phyloP scores from a whole-genome alignment of 257 asterid species.

The Asclepias syriaca region DNA sequence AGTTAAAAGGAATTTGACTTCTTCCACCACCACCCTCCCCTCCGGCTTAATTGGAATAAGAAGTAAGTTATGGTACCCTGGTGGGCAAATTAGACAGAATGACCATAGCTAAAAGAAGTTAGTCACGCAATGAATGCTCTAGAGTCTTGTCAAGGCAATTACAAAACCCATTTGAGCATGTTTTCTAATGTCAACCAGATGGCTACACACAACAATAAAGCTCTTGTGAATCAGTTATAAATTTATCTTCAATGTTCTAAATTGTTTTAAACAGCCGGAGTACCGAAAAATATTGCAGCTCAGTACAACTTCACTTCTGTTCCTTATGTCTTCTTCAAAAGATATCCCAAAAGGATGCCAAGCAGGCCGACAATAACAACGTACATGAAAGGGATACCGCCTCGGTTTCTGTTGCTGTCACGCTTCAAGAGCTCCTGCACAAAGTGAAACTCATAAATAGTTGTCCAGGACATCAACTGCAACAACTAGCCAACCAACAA shows the following conservation, averaged over 20 bases:
- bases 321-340: constrained; percentile 59
- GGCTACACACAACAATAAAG: constrained; percentile 44
- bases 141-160: constrained; percentile 32
- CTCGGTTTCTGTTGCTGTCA: constrained; percentile 42
- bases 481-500: background rate
- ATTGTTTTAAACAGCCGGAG: constrained; percentile 26
- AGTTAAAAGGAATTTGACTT: background rate
- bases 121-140: constrained; percentile 46
- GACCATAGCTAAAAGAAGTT: constrained; percentile 20
- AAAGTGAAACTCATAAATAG: constrained; percentile 11
- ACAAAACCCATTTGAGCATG: constrained; percentile 39
- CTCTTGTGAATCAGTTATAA: constrained; percentile 30
- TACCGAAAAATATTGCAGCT: constrained; percentile 19
- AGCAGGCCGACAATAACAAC: constrained; percentile 61
- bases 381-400: constrained; percentile 63
- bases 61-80: constrained; percentile 1
- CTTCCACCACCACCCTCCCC: no score
- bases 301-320: constrained; percentile 8
- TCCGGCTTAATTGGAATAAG: no score
- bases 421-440: constrained; percentile 74
- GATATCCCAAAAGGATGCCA: constrained; percentile 71
- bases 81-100: constrained; percentile 32
- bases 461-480: background rate
- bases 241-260: constrained; percentile 34
- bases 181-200: constrained; percentile 41